Conservation (phyloP, 345 rosid genomes). For the Citrus sp. region DNA sequence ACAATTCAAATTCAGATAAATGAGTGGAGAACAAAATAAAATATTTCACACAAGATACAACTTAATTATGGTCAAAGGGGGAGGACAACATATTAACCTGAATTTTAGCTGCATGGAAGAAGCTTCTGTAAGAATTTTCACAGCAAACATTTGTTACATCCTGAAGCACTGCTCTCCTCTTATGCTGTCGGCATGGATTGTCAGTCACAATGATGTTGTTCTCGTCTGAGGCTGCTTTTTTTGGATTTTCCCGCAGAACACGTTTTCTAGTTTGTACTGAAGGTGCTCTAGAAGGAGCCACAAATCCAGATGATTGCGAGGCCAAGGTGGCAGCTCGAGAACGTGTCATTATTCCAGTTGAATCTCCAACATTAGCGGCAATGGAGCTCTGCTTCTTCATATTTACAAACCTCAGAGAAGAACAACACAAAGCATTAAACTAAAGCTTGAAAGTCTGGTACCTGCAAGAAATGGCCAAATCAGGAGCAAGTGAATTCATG, state of each 20-base stretch:
- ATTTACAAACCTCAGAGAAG: conserved; percentile 30
- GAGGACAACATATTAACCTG: conserved; percentile 40
- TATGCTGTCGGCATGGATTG: conserved; percentile 27
- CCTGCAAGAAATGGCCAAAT: conserved; percentile 24
- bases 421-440: conserved; percentile 24
- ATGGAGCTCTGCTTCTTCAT: conserved; percentile 55
- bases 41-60: not conserved
- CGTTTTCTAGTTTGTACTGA: conserved; percentile 33
- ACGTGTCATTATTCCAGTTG: conserved; percentile 64
- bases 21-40: not conserved
- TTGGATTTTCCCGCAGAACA: conserved; percentile 30
- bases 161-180: conserved; percentile 67
- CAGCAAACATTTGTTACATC: conserved; percentile 71
- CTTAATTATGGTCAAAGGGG: not conserved
- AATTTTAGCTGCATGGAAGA: conserved; percentile 49
- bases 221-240: conserved; percentile 55
- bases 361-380: conserved; percentile 28
- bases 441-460: not conserved
- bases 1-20: conserved; percentile 7
- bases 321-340: conserved; percentile 61
- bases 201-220: conserved; percentile 31
- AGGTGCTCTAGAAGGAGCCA: conserved; percentile 30
- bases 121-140: conserved; percentile 35
- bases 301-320: conserved; percentile 32
- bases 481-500: not conserved